Evolutionary conservation across 192 early-diverging fungal species (phyloP), one percentile per base, ranked within the genome.

Genomic region (Podila epigama): DNA sequence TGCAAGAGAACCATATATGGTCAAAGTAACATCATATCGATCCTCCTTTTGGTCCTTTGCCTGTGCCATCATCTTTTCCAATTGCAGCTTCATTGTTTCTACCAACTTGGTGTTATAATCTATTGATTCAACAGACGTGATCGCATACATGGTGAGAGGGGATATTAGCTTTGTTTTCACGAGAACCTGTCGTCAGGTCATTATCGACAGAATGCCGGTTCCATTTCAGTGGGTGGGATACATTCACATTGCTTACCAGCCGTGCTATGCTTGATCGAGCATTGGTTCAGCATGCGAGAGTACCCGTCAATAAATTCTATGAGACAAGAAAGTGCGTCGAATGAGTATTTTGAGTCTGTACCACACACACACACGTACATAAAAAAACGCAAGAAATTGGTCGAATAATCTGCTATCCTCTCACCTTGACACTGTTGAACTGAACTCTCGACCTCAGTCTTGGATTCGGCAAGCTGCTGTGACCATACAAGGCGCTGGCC

Each of bases 401-500:
- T 48, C n/a, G n/a, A 5, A 15, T n/a, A 29, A 20, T 42, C 18
- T 31, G 6, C 3, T 55, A 32, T 16, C 11, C 13, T 13, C 10
- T 51, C 68, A 77, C 73, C 61, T 54, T 58, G 59, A 40, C 73
- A 77, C 1, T 42, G 27, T 8, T 18, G 1, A n/a, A 51, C 50
- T 12, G 66, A 68, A 18, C 42, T 27, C 13, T 44, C 61, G 0
- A 77, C 41, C 9, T 68, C 44, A 34, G 36, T 16, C 40, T 68
- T 63, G 32, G 73, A 68, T 22, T 51, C 66, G 1, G 55, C 34
- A 2, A 64, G 55, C 61, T 77, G 73, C 52, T 77, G 73, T 15
- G 73, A 64, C 73, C 73, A 77, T 1, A 77, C 73, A 4, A 77
- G 51, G 3, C 73, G 42, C 51, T 77, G 73, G 15, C 73, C 73